Base-by-base conservation (phyloP, 2,329 filamentous ascomycete genomes). In the Knufia petricola region DNA sequence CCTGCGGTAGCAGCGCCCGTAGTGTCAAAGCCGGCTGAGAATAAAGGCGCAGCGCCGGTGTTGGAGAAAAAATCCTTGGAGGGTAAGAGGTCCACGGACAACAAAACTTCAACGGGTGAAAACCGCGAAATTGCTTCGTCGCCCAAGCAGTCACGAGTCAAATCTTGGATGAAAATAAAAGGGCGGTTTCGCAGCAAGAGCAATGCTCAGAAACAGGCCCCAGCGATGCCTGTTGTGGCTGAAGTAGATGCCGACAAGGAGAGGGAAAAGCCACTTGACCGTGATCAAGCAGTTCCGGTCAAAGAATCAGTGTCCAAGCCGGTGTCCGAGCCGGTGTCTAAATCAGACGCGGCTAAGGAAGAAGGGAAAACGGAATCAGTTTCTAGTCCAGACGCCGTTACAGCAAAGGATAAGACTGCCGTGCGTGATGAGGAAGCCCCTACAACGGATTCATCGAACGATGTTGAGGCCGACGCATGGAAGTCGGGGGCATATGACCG, bases 381-480 rank as follows among this genome's bases (percentile, higher is more conserved):
- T n/a, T n/a, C n/a, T n/a, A n/a, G n/a, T n/a, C n/a, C n/a, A n/a
- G n/a, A n/a, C n/a, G n/a, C n/a, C n/a, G n/a, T n/a, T n/a, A n/a
- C n/a, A n/a, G n/a, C n/a, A n/a, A n/a, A n/a, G n/a, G 53, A 51
- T 17, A 46, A 52, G 24, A 52, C 51, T 15, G 49, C 39, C 12
- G 32, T 8, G 7, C 32, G 15, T 8, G 15, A 36, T 36, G 13
- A 36, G 7, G 15, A 6, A 41, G 39, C 4, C 28, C 48, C 47
- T 4, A 31, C 40, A 15, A 52, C 52, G 3, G 54, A 54, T 24
- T 60, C 58, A 8, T 52, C 56, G 26, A 55, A 56, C 10, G 58
- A 60, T 42, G 55, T 60, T 28, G 58, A n/a, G n/a, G n/a, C n/a
- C n/a, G n/a, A n/a, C n/a, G n/a, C n/a, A n/a, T n/a, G n/a, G n/a